Conservation (phyloP, 352 stramenopile genomes). For the Globisporangium cystogenes region DNA sequence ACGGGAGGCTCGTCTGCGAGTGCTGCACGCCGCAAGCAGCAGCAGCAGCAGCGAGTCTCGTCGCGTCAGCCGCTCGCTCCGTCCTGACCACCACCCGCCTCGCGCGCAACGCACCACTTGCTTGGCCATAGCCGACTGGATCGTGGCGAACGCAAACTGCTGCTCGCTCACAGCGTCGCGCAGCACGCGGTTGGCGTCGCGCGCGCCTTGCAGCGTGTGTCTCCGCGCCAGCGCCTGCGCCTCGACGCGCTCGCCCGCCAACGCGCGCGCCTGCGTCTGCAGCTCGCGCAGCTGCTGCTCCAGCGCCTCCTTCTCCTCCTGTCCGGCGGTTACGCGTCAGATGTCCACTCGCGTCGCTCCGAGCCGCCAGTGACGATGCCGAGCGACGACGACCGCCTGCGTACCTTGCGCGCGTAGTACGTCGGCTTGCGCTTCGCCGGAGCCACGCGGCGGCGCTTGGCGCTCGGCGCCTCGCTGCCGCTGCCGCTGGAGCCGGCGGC, state of each 20-base stretch:
- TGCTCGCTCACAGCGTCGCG: not conserved
- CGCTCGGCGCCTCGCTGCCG: not conserved
- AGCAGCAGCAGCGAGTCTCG: no score
- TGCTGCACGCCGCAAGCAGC: not conserved
- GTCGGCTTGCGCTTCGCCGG: not conserved
- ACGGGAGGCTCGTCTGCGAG: conserved; percentile 4
- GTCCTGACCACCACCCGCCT: no score
- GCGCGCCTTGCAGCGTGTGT: not conserved
- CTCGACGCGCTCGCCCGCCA: conserved; percentile 6
- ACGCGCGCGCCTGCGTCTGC: conserved; percentile 17
- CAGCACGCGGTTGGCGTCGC: not conserved
- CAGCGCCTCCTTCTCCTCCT: conserved; percentile 43
- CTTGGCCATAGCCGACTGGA: not conserved
- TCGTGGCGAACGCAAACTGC: not conserved
- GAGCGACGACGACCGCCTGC: no score
- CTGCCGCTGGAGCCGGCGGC: not conserved
- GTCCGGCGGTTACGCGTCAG: no score
- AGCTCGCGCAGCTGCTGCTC: conserved; percentile 24
- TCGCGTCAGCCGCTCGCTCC: no score
- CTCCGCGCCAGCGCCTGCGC: not conserved
- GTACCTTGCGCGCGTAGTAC: not conserved
- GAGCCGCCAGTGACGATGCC: no score
- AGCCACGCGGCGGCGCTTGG: not conserved
- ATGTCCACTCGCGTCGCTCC: no score
- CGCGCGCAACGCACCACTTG: not conserved